Evolutionary conservation across 495 filamentous ascomycete genomes (phyloP), one percentile per base, ranked within the genome.

Genomic region (Penicillium crystallinum): DNA sequence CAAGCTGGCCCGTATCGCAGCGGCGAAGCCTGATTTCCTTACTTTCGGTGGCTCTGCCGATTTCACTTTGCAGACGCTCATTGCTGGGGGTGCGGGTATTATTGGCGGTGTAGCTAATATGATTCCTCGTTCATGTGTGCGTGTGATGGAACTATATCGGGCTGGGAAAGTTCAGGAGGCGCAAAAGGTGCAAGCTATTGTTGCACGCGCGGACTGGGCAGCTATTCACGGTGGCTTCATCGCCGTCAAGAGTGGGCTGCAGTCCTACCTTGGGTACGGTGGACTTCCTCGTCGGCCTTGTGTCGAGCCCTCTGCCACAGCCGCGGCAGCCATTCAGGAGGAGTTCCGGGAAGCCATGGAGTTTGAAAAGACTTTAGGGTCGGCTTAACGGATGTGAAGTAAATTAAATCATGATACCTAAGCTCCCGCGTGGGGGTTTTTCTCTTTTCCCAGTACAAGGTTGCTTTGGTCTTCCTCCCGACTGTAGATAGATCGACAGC

Each of bases 11-110:
- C 82, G 91, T 49, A 79, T 97, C 38, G 88, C 83, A 3, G 83
- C 83, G 19, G 79, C 78, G 14, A 76, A 77, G 51, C 74, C 81
- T 25, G 74, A 77, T 12, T 93, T 92, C 75, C 70, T 91, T 50
- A 88, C 87, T 49, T 82, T 95, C 57, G 91, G 88, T 11, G 91
- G 91, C n/a, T 91, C 87, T 9, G 87, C 86, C 53, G 91, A 97
- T 69, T 96, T 96, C 69, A 88, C 86, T 3, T 74, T 96, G 27
- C 91, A 91, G 73, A 88, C 89, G 0, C 72, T 96, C 11, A 72
- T 91, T 36, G 88, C 77, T n/a, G 91, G 91, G 37, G 91, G 91
- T 23, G 85, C 86, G 41, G 91, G 91, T 29, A 82, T 93, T 61
- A 90, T 97, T 50, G 89, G 82, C 18, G 91, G 91, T 2, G 77